Evolutionary conservation across 1,284 basidiomycete genomes (phyloP).

Genomic region (Austroboletus novae-zelandiae): DNA sequence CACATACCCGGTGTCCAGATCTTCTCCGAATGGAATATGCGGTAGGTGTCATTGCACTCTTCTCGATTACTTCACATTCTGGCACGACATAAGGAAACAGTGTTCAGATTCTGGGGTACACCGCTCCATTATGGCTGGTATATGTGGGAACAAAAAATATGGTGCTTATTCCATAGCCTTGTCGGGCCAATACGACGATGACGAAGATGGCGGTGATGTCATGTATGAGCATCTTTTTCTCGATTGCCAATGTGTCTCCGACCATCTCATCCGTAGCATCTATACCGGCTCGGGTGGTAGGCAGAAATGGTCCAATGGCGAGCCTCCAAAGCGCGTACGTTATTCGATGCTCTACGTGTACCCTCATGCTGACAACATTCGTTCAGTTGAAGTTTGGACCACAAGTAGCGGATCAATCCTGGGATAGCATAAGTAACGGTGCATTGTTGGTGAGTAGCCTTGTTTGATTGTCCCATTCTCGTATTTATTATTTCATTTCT

Average conservation of each 20-base stretch:
- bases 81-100: constrained; percentile 1
- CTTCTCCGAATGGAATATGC: constrained; percentile 15
- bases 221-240: constrained; percentile 16
- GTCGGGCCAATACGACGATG: constrained; percentile 21
- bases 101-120: constrained; percentile 23
- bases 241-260: background rate
- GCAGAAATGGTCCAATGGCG: constrained; percentile 1
- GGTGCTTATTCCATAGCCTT: constrained; percentile 25
- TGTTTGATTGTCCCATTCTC: background rate
- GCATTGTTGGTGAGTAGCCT: constrained; percentile 19
- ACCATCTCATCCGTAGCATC: constrained; percentile 13
- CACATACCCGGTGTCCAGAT: constrained; percentile 19
- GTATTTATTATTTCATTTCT: background rate
- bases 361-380: too few relatives aligned
- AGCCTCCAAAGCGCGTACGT: constrained; percentile 21
- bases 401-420: constrained; percentile 25
- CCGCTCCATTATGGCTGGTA: constrained; percentile 14
- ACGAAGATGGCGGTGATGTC: constrained; percentile 26
- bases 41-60: constrained; percentile 9
- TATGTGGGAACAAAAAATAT: constrained; percentile 8
- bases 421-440: constrained; percentile 14
- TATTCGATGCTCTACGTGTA: background rate
- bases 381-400: constrained; percentile 13
- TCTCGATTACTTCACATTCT: background rate
- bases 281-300: constrained; percentile 30